Percentiles rank a stretch among this genome's conserved stretches.
phyloP scores from a whole-genome alignment of 2,329 filamentous ascomycete genomes.

The Emergomyces africanus region DNA sequence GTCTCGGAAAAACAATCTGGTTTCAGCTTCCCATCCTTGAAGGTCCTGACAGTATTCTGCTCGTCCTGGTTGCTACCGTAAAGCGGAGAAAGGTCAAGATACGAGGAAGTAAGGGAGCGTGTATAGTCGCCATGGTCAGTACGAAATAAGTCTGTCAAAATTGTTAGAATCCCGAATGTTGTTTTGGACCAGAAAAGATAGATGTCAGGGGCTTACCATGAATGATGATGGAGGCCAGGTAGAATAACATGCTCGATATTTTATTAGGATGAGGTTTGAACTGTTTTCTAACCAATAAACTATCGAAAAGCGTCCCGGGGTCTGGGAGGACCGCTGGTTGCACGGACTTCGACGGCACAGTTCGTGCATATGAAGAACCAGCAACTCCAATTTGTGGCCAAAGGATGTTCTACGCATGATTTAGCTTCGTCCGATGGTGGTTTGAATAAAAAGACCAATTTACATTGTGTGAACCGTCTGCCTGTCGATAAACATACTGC shows the following conservation, averaged over 20 bases:
- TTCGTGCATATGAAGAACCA: conserved; percentile 17
- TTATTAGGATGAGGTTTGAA: conserved; percentile 29
- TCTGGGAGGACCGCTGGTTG: conserved; percentile 13
- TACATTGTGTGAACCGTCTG: conserved; percentile 18
- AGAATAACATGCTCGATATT: conserved; percentile 37
- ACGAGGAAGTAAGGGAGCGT: conserved; percentile 32
- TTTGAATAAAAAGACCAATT: not conserved
- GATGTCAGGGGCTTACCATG: conserved; percentile 25
- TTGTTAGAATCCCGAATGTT: not conserved
- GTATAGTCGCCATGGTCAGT: conserved; percentile 22
- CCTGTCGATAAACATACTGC: conserved; percentile 19
- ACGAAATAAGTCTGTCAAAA: conserved; percentile 35
- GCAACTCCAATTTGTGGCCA: conserved; percentile 15
- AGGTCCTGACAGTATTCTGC: conserved; percentile 24
- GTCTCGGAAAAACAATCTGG: conserved; percentile 26
- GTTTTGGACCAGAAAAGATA: not conserved
- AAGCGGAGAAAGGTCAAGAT: conserved; percentile 35
- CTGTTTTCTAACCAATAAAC: conserved; percentile 7
- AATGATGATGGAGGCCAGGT: conserved; percentile 40
- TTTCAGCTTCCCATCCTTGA: conserved; percentile 27
- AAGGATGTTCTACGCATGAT: conserved; percentile 10
- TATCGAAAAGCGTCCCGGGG: conserved; percentile 17
- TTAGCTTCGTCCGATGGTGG: not conserved
- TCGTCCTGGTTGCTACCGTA: conserved; percentile 28
- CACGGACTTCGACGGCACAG: conserved; percentile 12